Evolutionary conservation across 768 basidiomycete species (phyloP).

Genomic region (Bullera alba): DNA sequence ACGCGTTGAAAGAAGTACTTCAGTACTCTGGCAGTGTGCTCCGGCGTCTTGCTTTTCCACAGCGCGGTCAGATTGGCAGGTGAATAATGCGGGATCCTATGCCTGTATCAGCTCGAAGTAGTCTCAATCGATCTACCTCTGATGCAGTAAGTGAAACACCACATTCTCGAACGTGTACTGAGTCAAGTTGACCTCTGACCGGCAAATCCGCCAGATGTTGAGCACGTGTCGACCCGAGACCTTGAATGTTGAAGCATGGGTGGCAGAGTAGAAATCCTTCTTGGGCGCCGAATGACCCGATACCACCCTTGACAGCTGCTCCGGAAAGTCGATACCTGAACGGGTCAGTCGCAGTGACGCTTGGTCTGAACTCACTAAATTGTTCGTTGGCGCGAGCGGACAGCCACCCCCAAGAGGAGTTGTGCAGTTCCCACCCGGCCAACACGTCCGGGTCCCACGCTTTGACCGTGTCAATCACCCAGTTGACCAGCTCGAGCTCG

Average conservation of each 20-base stretch:
- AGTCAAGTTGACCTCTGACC: conserved; percentile 67
- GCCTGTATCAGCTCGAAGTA: conserved; percentile 1
- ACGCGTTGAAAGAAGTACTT: conserved; percentile 62
- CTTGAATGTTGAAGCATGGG: conserved; percentile 72
- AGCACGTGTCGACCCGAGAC: conserved; percentile 83
- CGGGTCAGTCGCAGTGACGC: conserved; percentile 12
- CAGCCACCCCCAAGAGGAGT: conserved; percentile 84
- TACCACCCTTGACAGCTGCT: conserved; percentile 70
- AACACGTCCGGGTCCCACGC: conserved; percentile 85
- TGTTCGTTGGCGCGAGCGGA: conserved; percentile 55
- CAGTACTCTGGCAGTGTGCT: conserved; percentile 55
- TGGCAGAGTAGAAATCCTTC: conserved; percentile 57
- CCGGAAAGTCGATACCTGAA: conserved; percentile 64
- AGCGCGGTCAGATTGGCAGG: conserved; percentile 59
- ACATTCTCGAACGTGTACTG: conserved; percentile 87
- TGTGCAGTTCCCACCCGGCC: conserved; percentile 85
- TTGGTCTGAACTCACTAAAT: conserved; percentile 29
- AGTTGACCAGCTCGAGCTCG: conserved; percentile 78
- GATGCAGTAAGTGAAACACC: conserved; percentile 68
- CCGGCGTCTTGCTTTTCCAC: conserved; percentile 59
- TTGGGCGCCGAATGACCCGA: conserved; percentile 34
- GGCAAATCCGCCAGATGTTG: conserved; percentile 88
- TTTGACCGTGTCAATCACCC: conserved; percentile 62
- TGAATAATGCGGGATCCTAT: conserved; percentile 71
- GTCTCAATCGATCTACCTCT: conserved; percentile 53